Evolutionary conservation across 169 alveolate genomes (phyloP), one percentile per base, ranked within the genome.

Genomic region (Theileria orientalis): DNA sequence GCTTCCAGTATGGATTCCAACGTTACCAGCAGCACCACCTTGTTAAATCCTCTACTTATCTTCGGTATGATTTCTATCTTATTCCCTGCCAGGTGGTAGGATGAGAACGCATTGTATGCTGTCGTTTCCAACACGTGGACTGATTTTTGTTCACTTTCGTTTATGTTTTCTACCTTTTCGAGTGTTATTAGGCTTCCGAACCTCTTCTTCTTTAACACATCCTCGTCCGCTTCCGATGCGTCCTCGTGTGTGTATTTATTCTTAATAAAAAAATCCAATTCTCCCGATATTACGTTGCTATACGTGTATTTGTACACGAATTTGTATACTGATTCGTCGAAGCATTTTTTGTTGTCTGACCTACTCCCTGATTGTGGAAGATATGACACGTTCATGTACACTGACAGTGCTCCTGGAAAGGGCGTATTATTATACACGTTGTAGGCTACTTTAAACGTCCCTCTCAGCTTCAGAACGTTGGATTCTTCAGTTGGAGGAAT

Each of bases 321-420:
- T 49, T 49, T 49, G 25, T 49, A 49, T 2, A 49, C 60, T 9
- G 60, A 49, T 21, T 49, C 60, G 0, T 33, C 74, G 30, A 64
- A 64, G 74, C 74, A 64, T 42, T 46, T 42, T 51, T 64, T 44
- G 35, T 40, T 35, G 25, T 40, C 27, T 5, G 49, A 59, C 37
- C 29, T 35, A 8, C 14, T 49, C 19, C 63, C 37, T 1, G 77
- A 54, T 46, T 44, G 47, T 2, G 86, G 86, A 32, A 78, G 3
- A 42, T 78, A 78, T 7, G 49, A 70, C 33, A 66, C 80, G 21
- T 60, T 47, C 11, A 71, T 54, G 19, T 19, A 40, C 3, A 68
- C 35, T 3, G 82, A 70, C 3, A 78, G 68, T 6, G 86, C 47
- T n/a, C 79, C 86, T 0, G 83, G n/a, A 33, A 63, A 78, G 0